Evolutionary conservation across 441 rosid genomes (phyloP), one percentile per base, ranked within the genome.

Genomic region (Cnidoscolus chayamansa): DNA sequence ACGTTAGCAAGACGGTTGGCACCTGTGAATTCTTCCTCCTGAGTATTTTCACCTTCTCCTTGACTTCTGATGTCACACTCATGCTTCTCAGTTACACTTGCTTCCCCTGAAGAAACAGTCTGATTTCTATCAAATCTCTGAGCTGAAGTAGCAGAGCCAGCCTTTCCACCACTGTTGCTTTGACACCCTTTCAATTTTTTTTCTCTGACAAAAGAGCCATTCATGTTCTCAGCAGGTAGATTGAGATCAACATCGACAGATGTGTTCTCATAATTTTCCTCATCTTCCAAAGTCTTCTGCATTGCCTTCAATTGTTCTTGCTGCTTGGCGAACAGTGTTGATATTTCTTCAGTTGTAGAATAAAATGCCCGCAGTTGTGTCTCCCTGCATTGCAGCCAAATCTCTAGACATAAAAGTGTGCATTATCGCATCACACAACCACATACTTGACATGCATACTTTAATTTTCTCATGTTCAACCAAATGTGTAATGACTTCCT

Each of bases 291-390:
- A 66, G 98, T 91, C 88, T 81, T 88, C 81, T 84, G 93, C 99
- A 95, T 92, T 16, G 93, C 83, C 85, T 92, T 92, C 72, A 95
- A 84, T 77, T 95, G 98, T 78, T 95, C 97, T 86, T 95, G 98
- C 86, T 95, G 99, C 84, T 89, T 93, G 35, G 89, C 80, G 74
- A 95, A 95, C 71, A 92, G 80, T 55, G 78, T 62, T 3, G 87
- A 86, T 61, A 92, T 90, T 85, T 91, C 94, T 86, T 90, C 97
- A 4, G 99, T 95, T 48, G 97, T 92, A 54, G 96, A 90, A 84
- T 95, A 95, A 85, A 95, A 92, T 76, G 99, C 86, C 65, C 97
- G 87, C 64, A 94, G 77, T 74, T 94, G 45, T 40, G 99, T 91
- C 84, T 94, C 99, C 82, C 97, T 95, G 90, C 81, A 84, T 48